These are phyloP conservation scores for Starmerella apicola DNA, from an alignment of 805 yeast species.

Conservation along the genomic window DNA sequence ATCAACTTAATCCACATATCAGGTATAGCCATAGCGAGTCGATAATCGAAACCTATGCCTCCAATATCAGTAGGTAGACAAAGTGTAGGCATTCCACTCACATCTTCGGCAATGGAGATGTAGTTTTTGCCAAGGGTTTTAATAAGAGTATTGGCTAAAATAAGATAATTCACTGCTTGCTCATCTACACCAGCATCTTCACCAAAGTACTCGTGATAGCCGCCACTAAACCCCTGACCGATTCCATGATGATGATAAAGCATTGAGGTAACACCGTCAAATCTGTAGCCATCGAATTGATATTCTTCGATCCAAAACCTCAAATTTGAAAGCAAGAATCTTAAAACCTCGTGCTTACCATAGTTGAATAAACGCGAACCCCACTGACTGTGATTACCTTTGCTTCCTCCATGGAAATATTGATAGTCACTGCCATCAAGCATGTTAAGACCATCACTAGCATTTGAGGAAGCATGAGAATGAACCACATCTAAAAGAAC, in stretches of 20 bases:
- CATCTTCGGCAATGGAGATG: slow-evolving; percentile 88
- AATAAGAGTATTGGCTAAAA: slow-evolving; percentile 79
- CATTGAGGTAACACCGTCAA: slow-evolving; percentile 95
- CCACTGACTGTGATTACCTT: slow-evolving; percentile 87
- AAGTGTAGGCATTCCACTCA: slow-evolving; percentile 91
- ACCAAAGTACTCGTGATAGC: slow-evolving; percentile 80
- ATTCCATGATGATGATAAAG: slow-evolving; percentile 85
- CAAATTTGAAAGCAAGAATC: slow-evolving; percentile 74
- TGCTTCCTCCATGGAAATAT: slow-evolving; percentile 83
- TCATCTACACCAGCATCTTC: slow-evolving; percentile 52
- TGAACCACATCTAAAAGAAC: slow-evolving; percentile 89
- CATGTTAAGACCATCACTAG: slow-evolving; percentile 80
- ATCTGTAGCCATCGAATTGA: slow-evolving; percentile 87
- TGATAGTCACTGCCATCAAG: slow-evolving; percentile 95
- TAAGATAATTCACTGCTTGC: slow-evolving; percentile 76
- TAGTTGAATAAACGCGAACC: slow-evolving; percentile 92
- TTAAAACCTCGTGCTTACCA: slow-evolving; percentile 77
- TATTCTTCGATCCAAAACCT: slow-evolving; percentile 73
- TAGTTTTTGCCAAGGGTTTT: slow-evolving; percentile 41
- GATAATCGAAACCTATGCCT: slow-evolving; percentile 87
- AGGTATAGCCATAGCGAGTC: slow-evolving; percentile 94
- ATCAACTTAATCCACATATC: slow-evolving; percentile 97
- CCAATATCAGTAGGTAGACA: slow-evolving; percentile 64
- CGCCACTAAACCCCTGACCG: slow-evolving; percentile 79
- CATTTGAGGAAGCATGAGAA: slow-evolving; percentile 91